Conservation (phyloP, 1,139 yeast species). For the Yarrowia galli region DNA sequence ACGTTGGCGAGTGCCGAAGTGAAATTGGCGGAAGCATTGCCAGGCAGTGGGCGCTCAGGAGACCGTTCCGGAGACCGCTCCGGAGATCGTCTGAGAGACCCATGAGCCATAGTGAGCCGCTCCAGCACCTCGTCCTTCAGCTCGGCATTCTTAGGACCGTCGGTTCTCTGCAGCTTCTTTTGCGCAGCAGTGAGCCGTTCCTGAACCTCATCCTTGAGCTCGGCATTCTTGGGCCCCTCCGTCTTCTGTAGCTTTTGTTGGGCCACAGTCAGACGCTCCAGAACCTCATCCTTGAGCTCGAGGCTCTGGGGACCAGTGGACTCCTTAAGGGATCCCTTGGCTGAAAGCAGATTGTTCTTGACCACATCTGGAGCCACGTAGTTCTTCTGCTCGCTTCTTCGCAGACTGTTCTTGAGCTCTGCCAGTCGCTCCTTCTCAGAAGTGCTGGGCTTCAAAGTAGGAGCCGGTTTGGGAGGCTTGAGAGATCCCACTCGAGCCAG, state of each 20-base stretch:
- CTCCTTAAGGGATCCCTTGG: slow-evolving; percentile 42
- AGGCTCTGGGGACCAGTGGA: slow-evolving; percentile 14
- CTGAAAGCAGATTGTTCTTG: slow-evolving; percentile 43
- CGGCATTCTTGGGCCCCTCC: slow-evolving; percentile 22
- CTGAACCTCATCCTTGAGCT: slow-evolving; percentile 21
- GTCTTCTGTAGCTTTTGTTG: slow-evolving; percentile 12
- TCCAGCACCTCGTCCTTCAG: slow-evolving; percentile 27
- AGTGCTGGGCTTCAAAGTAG: slow-evolving; percentile 21
- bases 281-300: slow-evolving; percentile 18
- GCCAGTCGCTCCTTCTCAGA: slow-evolving; percentile 44
- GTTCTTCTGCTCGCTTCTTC: slow-evolving; percentile 45
- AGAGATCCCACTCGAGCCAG: slow-evolving; percentile 7
- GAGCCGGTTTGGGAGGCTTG: slow-evolving; percentile 16
- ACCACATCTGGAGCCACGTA: slow-evolving; percentile 45
- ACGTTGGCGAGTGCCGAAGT: slow-evolving; percentile 16
- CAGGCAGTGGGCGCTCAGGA: slow-evolving; percentile 18
- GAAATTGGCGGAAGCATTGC: slow-evolving; percentile 7
- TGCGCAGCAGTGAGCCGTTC: slow-evolving; percentile 17
- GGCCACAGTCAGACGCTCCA: slow-evolving; percentile 26
- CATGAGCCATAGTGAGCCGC: slow-evolving; percentile 18
- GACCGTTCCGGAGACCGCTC: slow-evolving; percentile 27
- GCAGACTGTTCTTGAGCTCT: slow-evolving; percentile 43
- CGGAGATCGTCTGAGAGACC: slow-evolving; percentile 11
- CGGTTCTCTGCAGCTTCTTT: slow-evolving; percentile 7
- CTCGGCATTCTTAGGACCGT: slow-evolving; percentile 17